Base-by-base conservation (phyloP, 2,329 filamentous ascomycete genomes). In the Diplodia mutila region DNA sequence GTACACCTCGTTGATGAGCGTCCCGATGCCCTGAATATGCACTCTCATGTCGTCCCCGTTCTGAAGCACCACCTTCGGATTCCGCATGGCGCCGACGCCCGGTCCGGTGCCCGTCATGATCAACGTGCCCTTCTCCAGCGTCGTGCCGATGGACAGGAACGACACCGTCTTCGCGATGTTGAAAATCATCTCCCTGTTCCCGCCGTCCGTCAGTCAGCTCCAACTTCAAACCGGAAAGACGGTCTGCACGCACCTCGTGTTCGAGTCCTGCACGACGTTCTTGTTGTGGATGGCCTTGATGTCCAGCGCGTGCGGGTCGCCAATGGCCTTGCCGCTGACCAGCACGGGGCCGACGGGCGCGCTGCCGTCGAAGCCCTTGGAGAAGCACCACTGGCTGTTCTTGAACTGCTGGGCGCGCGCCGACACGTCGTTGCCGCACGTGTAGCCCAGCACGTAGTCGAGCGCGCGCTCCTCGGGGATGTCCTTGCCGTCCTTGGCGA, bases 351-450 rank as follows among this genome's bases (percentile, higher is more conserved):
- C 86, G 0, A 88, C 67, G 0, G 86, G 86, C 0, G 84, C 83
- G 69, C 80, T 87, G 0, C 80, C 85, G 69, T 88, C 85, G 65
- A 88, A 88, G 0, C 85, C 7, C 70, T 88, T 87, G 18, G 79
- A 82, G 69, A 87, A 88, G 0, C 82, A 81, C 83, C 84, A 87
- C 72, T 88, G 86, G 0, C 75, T 76, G 46, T 78, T 73, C 11
- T 75, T 69, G 37, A 83, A 72, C 69, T 88, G 86, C 39, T 83
- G 76, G 69, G 85, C 85, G 0, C 86, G 81, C 0, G 81, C 80
- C 0, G 83, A 85, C 0, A 89, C 78, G 70, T 88, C 86, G 70
- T 89, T 88, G 34, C 84, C 85, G 34, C 75, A 77, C 0, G 83
- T 83, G 72, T 87, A 88, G 7, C 81, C 86, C 1, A 82, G 83